Conservation (phyloP, 1,284 basidiomycete genomes). For the Boletus austroedulis region DNA sequence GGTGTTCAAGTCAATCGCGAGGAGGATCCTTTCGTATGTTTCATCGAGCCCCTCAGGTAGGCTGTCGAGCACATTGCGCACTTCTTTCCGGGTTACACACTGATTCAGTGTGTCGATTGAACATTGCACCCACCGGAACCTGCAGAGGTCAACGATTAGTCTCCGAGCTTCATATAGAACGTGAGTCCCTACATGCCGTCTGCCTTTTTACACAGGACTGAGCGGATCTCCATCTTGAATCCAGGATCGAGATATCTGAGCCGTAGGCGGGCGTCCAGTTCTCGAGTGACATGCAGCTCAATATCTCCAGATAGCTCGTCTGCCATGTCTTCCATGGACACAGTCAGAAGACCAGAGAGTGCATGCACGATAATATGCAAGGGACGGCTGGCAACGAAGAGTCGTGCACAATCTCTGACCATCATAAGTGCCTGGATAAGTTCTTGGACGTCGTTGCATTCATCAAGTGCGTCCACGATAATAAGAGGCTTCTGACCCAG, state of each 20-base stretch:
- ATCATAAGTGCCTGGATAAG: not conserved
- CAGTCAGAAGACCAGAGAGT: not conserved
- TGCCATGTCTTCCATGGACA: not conserved
- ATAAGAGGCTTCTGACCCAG: not conserved
- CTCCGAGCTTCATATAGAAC: not conserved
- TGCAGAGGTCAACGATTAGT: not conserved
- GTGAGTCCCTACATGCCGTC: not conserved
- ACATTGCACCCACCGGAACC: constrained; percentile 10
- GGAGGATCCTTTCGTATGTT: not conserved
- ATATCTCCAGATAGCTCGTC: not conserved
- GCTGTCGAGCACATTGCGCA: not conserved
- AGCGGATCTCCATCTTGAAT: not conserved
- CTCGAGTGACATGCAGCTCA: not conserved
- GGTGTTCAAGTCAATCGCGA: not conserved
- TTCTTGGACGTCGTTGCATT: not conserved
- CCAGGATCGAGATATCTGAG: not conserved
- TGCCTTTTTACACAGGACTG: not conserved
- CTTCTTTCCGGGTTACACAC: not conserved
- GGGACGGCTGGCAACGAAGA: constrained; percentile 3
- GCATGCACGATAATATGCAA: not conserved
- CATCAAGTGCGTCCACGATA: constrained; percentile 7
- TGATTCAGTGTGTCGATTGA: not conserved
- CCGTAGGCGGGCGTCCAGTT: not conserved
- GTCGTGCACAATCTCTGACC: not conserved
- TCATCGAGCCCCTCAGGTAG: not conserved